Evolutionary conservation across 257 asterid genomes (phyloP).

Genomic region (Catharanthus roseus): DNA sequence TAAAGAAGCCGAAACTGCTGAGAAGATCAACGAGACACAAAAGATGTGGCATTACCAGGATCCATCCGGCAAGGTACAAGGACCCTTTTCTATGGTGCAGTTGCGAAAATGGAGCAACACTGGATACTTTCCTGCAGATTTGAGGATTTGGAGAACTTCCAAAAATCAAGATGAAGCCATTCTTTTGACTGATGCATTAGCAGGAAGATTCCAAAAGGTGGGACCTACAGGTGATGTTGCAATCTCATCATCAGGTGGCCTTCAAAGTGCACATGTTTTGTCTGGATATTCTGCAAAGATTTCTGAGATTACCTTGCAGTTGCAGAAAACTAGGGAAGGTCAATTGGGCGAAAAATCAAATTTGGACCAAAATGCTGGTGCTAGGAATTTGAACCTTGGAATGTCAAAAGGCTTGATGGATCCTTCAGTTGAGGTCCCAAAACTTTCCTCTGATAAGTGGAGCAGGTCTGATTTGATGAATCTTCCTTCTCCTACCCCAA

Average conservation of each 20-base stretch:
- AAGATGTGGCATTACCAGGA: conserved; percentile 87
- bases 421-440: conserved; percentile 30
- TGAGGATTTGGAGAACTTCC: conserved; percentile 66
- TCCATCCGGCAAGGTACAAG: conserved; percentile 95
- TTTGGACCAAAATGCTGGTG: conserved; percentile 29
- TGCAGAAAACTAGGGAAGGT: conserved; percentile 34
- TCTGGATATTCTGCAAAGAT: conserved; percentile 32
- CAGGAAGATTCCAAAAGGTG: conserved; percentile 61
- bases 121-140: conserved; percentile 80
- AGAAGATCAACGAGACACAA: conserved; percentile 76
- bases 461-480: conserved; percentile 29
- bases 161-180: conserved; percentile 54
- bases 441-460: conserved; percentile 44
- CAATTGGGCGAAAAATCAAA: conserved; percentile 27
- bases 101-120: conserved; percentile 90
- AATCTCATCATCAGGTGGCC: conserved; percentile 21
- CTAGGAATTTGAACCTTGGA: conserved; percentile 18
- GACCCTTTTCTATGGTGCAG: conserved; percentile 88
- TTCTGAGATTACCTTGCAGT: conserved; percentile 27
- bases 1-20: conserved; percentile 34
- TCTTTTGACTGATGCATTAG: conserved; percentile 72
- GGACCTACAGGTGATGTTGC: conserved; percentile 30
- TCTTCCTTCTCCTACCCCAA: conserved; percentile 88
- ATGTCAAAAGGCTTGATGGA: conserved; percentile 15
- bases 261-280: conserved; percentile 22